A percentile compares a stretch with the other conserved stretches of the same genome.
These are phyloP conservation scores for Vaccinium vitisidaea DNA, from an alignment of 148 eudicot species.

Conservation along the genomic window DNA sequence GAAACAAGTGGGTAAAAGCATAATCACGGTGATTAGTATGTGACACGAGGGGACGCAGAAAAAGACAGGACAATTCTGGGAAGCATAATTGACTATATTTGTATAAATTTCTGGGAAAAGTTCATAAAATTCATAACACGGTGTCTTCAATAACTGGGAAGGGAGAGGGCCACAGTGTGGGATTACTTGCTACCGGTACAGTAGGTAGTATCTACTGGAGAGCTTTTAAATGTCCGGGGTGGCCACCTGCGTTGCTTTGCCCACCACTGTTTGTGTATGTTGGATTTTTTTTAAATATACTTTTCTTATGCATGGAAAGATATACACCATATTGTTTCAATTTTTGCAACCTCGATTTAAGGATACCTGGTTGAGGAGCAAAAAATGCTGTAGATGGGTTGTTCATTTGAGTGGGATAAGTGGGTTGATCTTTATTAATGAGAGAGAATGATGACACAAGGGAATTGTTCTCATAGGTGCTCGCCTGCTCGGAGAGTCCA, in stretches of 20 bases:
- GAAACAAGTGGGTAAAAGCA: neutral
- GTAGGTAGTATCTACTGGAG: neutral
- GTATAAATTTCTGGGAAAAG: neutral
- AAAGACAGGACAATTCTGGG: neutral
- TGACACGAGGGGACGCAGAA: neutral
- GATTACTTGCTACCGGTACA: neutral
- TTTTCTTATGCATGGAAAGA: neutral
- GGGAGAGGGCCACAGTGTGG: neutral
- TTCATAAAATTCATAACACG: neutral
- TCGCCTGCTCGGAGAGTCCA: neutral
- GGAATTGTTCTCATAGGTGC: constrained; percentile 3
- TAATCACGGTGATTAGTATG: neutral
- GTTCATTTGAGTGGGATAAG: neutral
- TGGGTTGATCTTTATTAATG: constrained; percentile 2
- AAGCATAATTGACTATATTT: neutral
- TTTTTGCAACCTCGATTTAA: constrained; percentile 7
- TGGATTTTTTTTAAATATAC: neutral
- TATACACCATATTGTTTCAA: neutral
- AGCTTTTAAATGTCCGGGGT: neutral
- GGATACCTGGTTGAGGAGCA: neutral
- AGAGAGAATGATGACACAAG: neutral
- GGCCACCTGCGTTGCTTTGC: neutral
- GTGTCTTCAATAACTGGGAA: neutral
- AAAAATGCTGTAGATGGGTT: neutral
- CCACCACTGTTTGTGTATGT: neutral